Conservation (phyloP, 2,329 filamentous ascomycete genomes). For the Hypomyces rosellus region DNA sequence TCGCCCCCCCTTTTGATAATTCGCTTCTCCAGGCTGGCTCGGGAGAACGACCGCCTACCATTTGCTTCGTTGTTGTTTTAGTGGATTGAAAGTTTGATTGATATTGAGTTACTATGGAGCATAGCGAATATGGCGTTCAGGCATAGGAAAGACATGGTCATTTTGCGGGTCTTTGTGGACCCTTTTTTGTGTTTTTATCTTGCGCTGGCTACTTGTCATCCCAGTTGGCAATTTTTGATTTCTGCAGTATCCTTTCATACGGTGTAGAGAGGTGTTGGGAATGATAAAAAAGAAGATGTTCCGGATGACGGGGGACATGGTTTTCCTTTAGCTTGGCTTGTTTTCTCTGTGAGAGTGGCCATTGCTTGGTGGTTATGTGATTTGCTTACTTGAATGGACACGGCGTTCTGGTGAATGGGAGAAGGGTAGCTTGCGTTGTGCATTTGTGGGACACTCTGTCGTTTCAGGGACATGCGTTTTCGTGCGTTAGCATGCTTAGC, state of each 20-base stretch:
- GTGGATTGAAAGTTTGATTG: constrained; percentile 14
- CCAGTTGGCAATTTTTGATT: constrained; percentile 1
- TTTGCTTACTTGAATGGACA: constrained; percentile 6
- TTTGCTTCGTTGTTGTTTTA: constrained; percentile 18
- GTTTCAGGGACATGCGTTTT: constrained; percentile 1
- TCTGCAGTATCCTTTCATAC: not conserved
- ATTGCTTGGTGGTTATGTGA: not conserved
- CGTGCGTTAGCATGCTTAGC: constrained; percentile 1
- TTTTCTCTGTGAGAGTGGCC: not conserved
- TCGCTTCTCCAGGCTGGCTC: constrained; percentile 8
- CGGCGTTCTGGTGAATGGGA: constrained; percentile 4
- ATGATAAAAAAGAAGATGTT: constrained; percentile 1
- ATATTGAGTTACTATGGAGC: constrained; percentile 24
- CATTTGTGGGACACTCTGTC: constrained; percentile 3
- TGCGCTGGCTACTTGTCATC: not conserved
- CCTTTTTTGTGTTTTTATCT: constrained; percentile 2
- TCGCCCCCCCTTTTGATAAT: not conserved
- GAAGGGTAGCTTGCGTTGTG: not conserved
- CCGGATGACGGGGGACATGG: not conserved
- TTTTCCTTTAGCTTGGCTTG: not conserved
- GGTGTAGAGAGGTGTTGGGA: constrained; percentile 1
- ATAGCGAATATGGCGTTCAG: constrained; percentile 36
- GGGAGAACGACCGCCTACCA: constrained; percentile 1
- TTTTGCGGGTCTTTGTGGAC: constrained; percentile 13
- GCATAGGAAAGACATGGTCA: constrained; percentile 19